A percentile compares a stretch with the other conserved stretches of the same genome.
Conservation (phyloP, 2,329 filamentous ascomycete species). For the Fusarium sulawesiense region DNA sequence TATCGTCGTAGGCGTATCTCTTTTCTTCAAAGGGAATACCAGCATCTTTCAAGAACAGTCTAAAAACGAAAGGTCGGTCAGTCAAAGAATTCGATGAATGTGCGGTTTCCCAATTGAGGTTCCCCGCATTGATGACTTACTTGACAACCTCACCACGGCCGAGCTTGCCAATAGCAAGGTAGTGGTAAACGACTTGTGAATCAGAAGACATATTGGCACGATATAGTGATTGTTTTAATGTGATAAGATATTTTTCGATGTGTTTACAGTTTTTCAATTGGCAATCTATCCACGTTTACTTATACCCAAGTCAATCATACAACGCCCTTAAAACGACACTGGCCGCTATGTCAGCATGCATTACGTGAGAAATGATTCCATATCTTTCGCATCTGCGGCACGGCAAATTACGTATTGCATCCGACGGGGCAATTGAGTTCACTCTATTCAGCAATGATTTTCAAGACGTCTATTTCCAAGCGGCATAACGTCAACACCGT, state of each 20-base stretch:
- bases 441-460: not conserved
- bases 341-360: not conserved
- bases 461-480: no score
- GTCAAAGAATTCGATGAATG: accelerated
- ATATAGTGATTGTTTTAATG: accelerated
- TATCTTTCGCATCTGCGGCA: not conserved
- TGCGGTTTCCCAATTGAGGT: accelerated
- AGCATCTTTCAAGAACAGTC: slow-evolving; percentile 37
- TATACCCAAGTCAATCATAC: not conserved
- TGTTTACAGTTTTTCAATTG: no score
- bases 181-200: slow-evolving; percentile 38
- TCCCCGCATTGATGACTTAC: slow-evolving; percentile 10
- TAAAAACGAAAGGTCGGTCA: not conserved
- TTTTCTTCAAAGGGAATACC: slow-evolving; percentile 29
- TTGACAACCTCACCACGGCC: slow-evolving; percentile 47
- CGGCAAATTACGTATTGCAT: not conserved
- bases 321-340: slow-evolving; percentile 17
- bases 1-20: slow-evolving; percentile 30
- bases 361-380: not conserved
- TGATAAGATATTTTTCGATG: not conserved
- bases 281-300: not conserved
- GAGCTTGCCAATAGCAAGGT: slow-evolving; percentile 43
- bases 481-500: no score
- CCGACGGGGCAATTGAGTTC: not conserved
- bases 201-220: not conserved